These are phyloP conservation scores for Brassica napus DNA, from an alignment of 345 rosid genomes.

Conservation along the genomic window Da-Ae NC_063438.1:328501-329000, in stretches of 20 bases:
- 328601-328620: neutral
- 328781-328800: neutral
- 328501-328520: slow-evolving; percentile 46
- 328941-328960: too few relatives aligned
- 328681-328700: neutral
- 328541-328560: slow-evolving; percentile 50
- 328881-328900: neutral
- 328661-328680: neutral
- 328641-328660: neutral
- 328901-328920: neutral
- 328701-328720: neutral
- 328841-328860: neutral
- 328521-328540: slow-evolving; percentile 64
- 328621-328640: neutral
- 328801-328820: too few relatives aligned
- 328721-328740: neutral
- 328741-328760: neutral
- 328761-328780: neutral
- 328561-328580: slow-evolving; percentile 68
- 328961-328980: too few relatives aligned
- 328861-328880: neutral
- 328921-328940: too few relatives aligned
- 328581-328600: slow-evolving; percentile 17
- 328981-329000: too few relatives aligned
- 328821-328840: too few relatives aligned